Evolutionary conservation across 2,329 filamentous ascomycete genomes (phyloP).

Genomic region (Colletotrichum zoysiae): DNA sequence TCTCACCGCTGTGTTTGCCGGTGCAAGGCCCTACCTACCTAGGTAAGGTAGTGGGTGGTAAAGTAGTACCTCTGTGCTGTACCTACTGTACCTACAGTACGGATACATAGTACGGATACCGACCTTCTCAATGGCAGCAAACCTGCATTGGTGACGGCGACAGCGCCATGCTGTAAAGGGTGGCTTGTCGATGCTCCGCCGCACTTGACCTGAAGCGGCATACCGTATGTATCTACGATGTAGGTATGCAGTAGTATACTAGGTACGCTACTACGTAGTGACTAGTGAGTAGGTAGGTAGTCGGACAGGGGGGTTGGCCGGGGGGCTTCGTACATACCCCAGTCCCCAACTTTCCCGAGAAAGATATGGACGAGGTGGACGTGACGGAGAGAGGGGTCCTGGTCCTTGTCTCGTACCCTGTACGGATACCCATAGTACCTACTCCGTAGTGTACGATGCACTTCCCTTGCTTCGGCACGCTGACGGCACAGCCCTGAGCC

Average conservation of each 20-base stretch:
- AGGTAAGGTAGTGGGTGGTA: too few species aligned
- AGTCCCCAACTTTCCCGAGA: conserved; percentile 39
- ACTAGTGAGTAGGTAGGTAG: too few species aligned
- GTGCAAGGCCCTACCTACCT: not conserved
- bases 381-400: conserved; percentile 9
- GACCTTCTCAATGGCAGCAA: not conserved
- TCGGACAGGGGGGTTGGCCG: conserved; percentile 5
- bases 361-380: conserved; percentile 10
- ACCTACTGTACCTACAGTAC: too few species aligned
- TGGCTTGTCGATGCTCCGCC: conserved; percentile 32
- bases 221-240: conserved; percentile 1
- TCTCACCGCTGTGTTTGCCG: not conserved
- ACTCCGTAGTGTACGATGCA: too few species aligned
- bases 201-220: conserved; percentile 33
- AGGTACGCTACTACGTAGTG: not conserved
- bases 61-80: not conserved
- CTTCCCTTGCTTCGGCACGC: conserved; percentile 36
- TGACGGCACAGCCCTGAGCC: conserved; percentile 38
- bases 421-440: too few species aligned
- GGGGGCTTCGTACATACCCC: conserved; percentile 18
- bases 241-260: not conserved
- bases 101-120: not conserved
- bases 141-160: conserved; percentile 8
- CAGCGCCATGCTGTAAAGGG: conserved; percentile 31
- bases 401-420: conserved; percentile 38